Conservation (phyloP, 164 flowering plant genomes). For the Paratinospora sagittata region DNA sequence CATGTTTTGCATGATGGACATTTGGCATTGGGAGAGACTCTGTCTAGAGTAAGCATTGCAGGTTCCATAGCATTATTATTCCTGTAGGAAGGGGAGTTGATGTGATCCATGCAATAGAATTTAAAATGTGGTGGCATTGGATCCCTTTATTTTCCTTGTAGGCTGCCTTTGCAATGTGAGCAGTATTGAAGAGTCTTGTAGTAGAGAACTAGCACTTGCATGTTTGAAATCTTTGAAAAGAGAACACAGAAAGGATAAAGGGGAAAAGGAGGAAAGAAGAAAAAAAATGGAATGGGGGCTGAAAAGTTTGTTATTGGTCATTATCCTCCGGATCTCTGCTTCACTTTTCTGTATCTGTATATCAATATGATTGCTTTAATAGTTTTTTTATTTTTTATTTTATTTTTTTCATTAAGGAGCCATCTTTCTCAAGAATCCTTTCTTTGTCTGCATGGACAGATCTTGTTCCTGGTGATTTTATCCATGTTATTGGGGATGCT, state of each 20-base stretch:
- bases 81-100: neutral
- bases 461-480: slow-evolving; percentile 82
- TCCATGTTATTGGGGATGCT: slow-evolving; percentile 86
- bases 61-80: neutral
- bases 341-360: neutral
- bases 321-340: no score
- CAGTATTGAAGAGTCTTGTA: neutral
- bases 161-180: neutral
- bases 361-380: neutral
- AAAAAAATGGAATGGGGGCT: no score
- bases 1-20: neutral
- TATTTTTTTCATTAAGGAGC: neutral
- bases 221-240: neutral
- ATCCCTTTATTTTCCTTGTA: neutral
- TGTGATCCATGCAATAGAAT: neutral
- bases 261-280: no score
- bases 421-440: neutral
- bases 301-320: no score
- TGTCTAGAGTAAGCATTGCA: neutral
- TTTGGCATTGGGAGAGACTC: neutral
- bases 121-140: neutral
- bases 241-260: no score
- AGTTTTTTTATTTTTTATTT: no score
- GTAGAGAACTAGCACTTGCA: neutral
- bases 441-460: slow-evolving; percentile 29